Conservation (phyloP, 352 stramenopile genomes). For the Phytophthora ohioensis region DNA sequence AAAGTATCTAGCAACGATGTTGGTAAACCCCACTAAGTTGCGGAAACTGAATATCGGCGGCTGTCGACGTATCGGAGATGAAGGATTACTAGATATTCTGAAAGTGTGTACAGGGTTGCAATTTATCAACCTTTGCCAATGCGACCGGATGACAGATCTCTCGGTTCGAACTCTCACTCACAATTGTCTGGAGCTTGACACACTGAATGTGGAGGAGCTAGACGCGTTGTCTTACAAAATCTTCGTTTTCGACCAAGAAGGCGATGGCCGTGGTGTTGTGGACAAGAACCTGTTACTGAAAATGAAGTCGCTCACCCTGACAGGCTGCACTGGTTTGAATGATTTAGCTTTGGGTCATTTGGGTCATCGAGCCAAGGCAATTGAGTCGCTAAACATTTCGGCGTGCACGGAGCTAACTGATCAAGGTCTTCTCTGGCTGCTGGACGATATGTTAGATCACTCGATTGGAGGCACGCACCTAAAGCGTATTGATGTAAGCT, state of each 20-base stretch:
- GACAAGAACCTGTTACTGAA: constrained; percentile 81
- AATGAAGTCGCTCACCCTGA: constrained; percentile 68
- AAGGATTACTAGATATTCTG: constrained; percentile 76
- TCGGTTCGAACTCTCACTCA: constrained; percentile 80
- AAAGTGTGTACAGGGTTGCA: constrained; percentile 66
- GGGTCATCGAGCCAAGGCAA: constrained; percentile 56
- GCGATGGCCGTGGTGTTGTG: constrained; percentile 80
- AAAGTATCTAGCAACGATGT: constrained; percentile 57
- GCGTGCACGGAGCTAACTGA: constrained; percentile 76
- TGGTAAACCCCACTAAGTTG: constrained; percentile 61
- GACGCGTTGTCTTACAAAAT: constrained; percentile 66
- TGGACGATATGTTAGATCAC: constrained; percentile 75
- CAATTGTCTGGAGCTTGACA: constrained; percentile 84
- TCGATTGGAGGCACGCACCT: constrained; percentile 55
- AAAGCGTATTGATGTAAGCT: constrained; percentile 77
- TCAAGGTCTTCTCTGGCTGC: constrained; percentile 61
- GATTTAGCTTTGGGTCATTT: constrained; percentile 82
- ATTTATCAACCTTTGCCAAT: constrained; percentile 79
- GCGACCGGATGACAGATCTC: constrained; percentile 86
- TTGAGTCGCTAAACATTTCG: constrained; percentile 66
- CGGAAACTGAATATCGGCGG: constrained; percentile 77
- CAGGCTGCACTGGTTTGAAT: constrained; percentile 76
- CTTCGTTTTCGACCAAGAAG: constrained; percentile 88
- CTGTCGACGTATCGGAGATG: constrained; percentile 81
- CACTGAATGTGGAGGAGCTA: constrained; percentile 88